Evolutionary conservation across 2,329 filamentous ascomycete genomes (phyloP).

Genomic region (Orbilia brochopaga): DNA sequence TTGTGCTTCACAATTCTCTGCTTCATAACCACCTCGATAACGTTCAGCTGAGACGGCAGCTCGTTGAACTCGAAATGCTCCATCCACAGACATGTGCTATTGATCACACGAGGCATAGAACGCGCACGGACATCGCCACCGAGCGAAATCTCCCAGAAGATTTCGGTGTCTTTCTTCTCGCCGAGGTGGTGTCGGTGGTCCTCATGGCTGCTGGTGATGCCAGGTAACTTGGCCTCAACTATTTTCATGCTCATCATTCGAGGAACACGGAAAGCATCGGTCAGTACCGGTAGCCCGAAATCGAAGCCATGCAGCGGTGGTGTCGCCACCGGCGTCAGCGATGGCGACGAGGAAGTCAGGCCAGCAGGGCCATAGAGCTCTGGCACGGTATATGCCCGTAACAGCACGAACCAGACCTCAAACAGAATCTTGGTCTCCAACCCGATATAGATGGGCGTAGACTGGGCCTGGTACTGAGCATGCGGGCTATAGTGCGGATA

Average conservation of each 20-base stretch:
- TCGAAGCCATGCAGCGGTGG: slow-evolving; percentile 59
- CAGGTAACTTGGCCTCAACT: slow-evolving; percentile 65
- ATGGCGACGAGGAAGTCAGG: slow-evolving; percentile 16
- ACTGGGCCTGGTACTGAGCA: slow-evolving; percentile 65
- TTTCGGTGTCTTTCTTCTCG: slow-evolving; percentile 68
- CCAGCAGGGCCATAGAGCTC: slow-evolving; percentile 74
- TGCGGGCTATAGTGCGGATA: slow-evolving; percentile 88
- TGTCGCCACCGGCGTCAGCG: slow-evolving; percentile 43
- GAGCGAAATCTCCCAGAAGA: slow-evolving; percentile 77
- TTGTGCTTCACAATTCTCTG: slow-evolving; percentile 61
- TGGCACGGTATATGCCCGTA: slow-evolving; percentile 89
- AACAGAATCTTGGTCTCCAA: slow-evolving; percentile 82
- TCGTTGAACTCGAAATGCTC: slow-evolving; percentile 80
- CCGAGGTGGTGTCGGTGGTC: slow-evolving; percentile 57
- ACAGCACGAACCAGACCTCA: slow-evolving; percentile 93
- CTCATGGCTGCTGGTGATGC: slow-evolving; percentile 49
- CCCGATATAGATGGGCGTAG: slow-evolving; percentile 79
- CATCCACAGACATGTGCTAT: slow-evolving; percentile 79
- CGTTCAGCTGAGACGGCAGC: slow-evolving; percentile 71
- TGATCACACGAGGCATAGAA: slow-evolving; percentile 73
- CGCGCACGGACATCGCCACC: slow-evolving; percentile 79
- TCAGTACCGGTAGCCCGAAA: slow-evolving; percentile 59
- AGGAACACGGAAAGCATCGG: slow-evolving; percentile 52
- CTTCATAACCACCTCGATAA: slow-evolving; percentile 74
- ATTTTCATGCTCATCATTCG: slow-evolving; percentile 43